Evolutionary conservation across 768 basidiomycete species (phyloP).

Genomic region (Panus rudis): DNA sequence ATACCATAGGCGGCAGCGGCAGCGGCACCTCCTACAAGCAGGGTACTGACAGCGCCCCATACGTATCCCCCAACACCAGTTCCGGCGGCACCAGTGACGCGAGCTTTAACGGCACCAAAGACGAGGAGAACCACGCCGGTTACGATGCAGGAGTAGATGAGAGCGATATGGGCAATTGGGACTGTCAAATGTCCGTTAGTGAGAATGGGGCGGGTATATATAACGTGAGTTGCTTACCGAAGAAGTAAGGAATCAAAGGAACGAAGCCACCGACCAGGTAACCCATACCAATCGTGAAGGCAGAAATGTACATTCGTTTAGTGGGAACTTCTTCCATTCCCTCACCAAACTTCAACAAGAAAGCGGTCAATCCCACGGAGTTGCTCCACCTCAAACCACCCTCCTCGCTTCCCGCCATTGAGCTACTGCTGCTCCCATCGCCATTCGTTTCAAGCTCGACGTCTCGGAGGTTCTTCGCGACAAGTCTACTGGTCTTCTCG

Average conservation of each 20-base stretch:
- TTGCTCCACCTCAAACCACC: slow-evolving; percentile 59
- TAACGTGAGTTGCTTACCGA: slow-evolving; percentile 29
- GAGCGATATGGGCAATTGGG: slow-evolving; percentile 53
- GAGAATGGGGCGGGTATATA: neutral
- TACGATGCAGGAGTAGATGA: slow-evolving; percentile 69
- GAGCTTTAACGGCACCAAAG: slow-evolving; percentile 88
- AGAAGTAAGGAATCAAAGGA: slow-evolving; percentile 90
- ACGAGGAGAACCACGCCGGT: slow-evolving; percentile 83
- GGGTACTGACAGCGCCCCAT: slow-evolving; percentile 82
- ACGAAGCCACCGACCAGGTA: slow-evolving; percentile 92
- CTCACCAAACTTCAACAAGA: slow-evolving; percentile 94
- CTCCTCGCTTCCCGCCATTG: slow-evolving; percentile 41
- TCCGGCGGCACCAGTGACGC: slow-evolving; percentile 74
- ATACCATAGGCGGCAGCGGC: slow-evolving; percentile 68
- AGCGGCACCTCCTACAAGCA: slow-evolving; percentile 85
- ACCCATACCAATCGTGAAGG: slow-evolving; percentile 91
- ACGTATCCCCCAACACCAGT: slow-evolving; percentile 59
- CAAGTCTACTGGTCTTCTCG: slow-evolving; percentile 67
- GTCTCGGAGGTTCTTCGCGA: slow-evolving; percentile 68
- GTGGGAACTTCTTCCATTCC: slow-evolving; percentile 90
- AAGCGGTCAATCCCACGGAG: slow-evolving; percentile 84
- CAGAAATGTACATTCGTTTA: slow-evolving; percentile 78
- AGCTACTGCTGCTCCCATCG: slow-evolving; percentile 8
- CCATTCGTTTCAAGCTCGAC: slow-evolving; percentile 42
- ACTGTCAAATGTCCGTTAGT: slow-evolving; percentile 23